Evolutionary conservation across 257 asterid species (phyloP), one percentile per base, ranked within the genome.

Genomic region (Solanum bulbocastanum): DNA sequence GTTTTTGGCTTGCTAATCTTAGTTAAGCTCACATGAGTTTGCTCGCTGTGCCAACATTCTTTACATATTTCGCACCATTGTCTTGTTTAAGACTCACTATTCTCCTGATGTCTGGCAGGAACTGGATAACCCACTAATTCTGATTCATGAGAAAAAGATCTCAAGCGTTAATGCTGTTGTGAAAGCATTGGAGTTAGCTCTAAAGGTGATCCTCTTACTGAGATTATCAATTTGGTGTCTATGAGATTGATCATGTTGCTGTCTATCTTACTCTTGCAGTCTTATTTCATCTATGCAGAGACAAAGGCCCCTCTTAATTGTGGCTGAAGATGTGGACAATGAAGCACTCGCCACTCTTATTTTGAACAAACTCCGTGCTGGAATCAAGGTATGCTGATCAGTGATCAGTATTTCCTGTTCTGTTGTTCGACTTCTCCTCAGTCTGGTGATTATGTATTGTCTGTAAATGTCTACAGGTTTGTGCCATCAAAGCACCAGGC

Each of bases 401-500:
- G 30, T 37, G 16, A 58, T 85, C 27, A 18, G 30, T 32, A 58
- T 72, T 46, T 32, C 22, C 69, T 25, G 15, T 18, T 39, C 15
- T 33, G 68, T 86, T 35, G 72, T 84, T 60, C 16, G 25, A 15
- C 8, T 49, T 79, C 30, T 86, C 36, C 56, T 8, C 73, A 18
- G 20, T 40, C 49, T 52, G 35, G 83, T 60, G 86, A 30, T 82
- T 32, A 20, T 36, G 15, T 72, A 15, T 37, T 79, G 36, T 78
- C 46, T 8, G 27, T 33, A 20, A 76, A 13, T 83, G 66, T 8
- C 62, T 87, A 32, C 93, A 96, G 98, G 98, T 96, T 83, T 96
- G 98, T 88, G 99, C 99, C 66, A 92, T 96, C 13, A 96, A 96
- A 93, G 98, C 98, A 42, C 98, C 99, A 5, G 99, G 99, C 10